These are phyloP conservation scores for Stenocarpella maydis DNA, from an alignment of 2,329 filamentous ascomycete genomes.

Conservation along the genomic window DNA sequence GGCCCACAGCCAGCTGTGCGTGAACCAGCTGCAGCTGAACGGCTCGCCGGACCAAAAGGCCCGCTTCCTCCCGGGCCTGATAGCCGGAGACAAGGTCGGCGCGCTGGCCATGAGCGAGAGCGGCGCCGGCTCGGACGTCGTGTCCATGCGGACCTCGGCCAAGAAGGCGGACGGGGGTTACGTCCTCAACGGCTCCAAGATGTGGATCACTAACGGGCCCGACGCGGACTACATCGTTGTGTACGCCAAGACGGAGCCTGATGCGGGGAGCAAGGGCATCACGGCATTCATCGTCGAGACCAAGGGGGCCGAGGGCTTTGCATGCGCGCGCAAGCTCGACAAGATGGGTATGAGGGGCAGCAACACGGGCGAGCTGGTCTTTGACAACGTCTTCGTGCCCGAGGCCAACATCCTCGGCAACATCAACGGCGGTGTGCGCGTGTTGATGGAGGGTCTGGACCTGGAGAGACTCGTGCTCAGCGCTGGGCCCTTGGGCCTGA, in stretches of 20 bases:
- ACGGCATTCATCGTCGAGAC: constrained; percentile 91
- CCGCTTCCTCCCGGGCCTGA: constrained; percentile 80
- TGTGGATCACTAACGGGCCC: constrained; percentile 99
- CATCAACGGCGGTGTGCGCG: constrained; percentile 83
- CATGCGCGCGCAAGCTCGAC: constrained; percentile 88
- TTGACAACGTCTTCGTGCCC: constrained; percentile 91
- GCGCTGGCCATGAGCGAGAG: constrained; percentile 96
- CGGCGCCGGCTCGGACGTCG: constrained; percentile 89
- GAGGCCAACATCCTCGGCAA: constrained; percentile 80
- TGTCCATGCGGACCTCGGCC: constrained; percentile 91
- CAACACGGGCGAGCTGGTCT: constrained; percentile 93
- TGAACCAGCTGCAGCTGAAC: constrained; percentile 95
- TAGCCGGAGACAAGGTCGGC: constrained; percentile 82
- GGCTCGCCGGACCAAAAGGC: constrained; percentile 81
- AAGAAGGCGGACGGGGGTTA: constrained; percentile 85
- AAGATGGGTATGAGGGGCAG: constrained; percentile 98
- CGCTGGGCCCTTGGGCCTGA: constrained; percentile 89
- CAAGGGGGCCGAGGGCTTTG: constrained; percentile 74
- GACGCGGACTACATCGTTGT: constrained; percentile 93
- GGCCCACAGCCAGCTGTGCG: constrained; percentile 93
- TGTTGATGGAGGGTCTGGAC: constrained; percentile 96
- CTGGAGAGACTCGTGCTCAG: constrained; percentile 92
- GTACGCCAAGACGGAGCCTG: constrained; percentile 93
- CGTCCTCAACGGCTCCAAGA: constrained; percentile 88
- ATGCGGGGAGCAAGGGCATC: constrained; percentile 85